These are phyloP conservation scores for Sodiomyces alkalinus DNA, from an alignment of 2,329 filamentous ascomycete genomes.

Conservation along the genomic window DNA sequence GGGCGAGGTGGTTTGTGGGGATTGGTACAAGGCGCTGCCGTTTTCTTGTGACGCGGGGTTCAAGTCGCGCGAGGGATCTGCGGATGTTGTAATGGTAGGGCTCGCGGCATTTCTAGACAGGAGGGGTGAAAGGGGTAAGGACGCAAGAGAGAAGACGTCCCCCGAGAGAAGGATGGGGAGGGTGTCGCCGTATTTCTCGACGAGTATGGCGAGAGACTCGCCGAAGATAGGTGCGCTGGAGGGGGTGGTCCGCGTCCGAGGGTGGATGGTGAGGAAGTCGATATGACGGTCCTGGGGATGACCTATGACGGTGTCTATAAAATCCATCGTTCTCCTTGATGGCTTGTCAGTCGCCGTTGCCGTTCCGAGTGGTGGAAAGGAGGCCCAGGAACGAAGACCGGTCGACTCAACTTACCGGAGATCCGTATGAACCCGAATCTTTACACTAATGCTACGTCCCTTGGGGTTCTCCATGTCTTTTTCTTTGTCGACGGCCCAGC, in stretches of 20 bases:
- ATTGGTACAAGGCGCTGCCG: too few species aligned
- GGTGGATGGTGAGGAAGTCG: slow-evolving; percentile 58
- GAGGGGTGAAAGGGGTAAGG: slow-evolving; percentile 28
- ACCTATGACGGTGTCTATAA: slow-evolving; percentile 45
- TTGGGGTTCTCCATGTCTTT: slow-evolving; percentile 24
- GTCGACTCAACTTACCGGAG: slow-evolving; percentile 31
- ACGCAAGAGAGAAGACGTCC: slow-evolving; percentile 45
- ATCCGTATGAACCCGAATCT: slow-evolving; percentile 54
- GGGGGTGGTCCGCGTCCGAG: slow-evolving; percentile 44
- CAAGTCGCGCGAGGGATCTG: slow-evolving; percentile 3
- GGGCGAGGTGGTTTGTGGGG: too few species aligned
- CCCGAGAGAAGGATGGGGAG: slow-evolving; percentile 55
- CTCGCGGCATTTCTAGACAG: slow-evolving; percentile 16
- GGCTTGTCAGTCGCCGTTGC: background rate
- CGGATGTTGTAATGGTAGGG: slow-evolving; percentile 4
- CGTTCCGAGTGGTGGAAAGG: background rate
- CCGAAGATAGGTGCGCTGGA: slow-evolving; percentile 46
- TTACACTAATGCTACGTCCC: slow-evolving; percentile 49
- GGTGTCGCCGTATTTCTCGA: slow-evolving; percentile 31
- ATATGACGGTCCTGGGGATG: slow-evolving; percentile 34
- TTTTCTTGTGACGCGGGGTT: too few species aligned
- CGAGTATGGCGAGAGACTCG: slow-evolving; percentile 42
- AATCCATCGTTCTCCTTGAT: slow-evolving; percentile 40
- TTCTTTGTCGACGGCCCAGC: slow-evolving; percentile 33
- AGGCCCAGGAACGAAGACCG: too few species aligned